Conservation (phyloP, 441 rosid species). For the Biscutella auriculata region DNA sequence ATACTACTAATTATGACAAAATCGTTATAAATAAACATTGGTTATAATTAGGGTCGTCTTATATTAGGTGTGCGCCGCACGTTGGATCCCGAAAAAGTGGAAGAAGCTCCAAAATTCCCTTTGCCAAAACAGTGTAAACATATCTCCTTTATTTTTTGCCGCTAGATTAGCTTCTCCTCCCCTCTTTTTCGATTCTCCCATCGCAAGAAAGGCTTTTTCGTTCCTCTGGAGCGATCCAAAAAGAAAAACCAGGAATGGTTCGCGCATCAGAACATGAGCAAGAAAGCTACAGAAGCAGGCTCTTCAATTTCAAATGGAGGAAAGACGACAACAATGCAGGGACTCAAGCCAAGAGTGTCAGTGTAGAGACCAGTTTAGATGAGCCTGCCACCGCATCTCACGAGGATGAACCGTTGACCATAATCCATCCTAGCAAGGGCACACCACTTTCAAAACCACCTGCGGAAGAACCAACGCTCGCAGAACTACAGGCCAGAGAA, state of each 20-base stretch:
- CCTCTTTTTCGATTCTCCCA: neutral
- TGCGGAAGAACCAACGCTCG: slow-evolving; percentile 26
- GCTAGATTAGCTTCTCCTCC: neutral
- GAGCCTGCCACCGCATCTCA: slow-evolving; percentile 15
- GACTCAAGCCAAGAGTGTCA: slow-evolving; percentile 19
- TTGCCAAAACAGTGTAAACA: neutral
- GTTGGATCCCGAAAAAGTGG: slow-evolving; percentile 16
- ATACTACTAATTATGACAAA: too few species aligned
- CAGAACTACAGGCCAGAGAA: slow-evolving; percentile 25
- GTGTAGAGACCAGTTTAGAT: slow-evolving; percentile 19
- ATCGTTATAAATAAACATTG: neutral
- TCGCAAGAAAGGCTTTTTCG: neutral
- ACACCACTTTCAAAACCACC: slow-evolving; percentile 22
- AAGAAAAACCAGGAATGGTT: slow-evolving; percentile 28
- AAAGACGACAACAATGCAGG: slow-evolving; percentile 18
- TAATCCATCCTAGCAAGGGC: slow-evolving; percentile 17
- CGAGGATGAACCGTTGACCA: slow-evolving; percentile 14
- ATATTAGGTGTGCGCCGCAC: slow-evolving; percentile 27
- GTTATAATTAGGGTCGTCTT: neutral
- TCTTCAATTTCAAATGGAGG: slow-evolving; percentile 45
- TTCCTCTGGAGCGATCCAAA: neutral
- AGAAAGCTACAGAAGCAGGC: slow-evolving; percentile 39
- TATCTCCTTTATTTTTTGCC: neutral
- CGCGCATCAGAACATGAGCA: slow-evolving; percentile 47
- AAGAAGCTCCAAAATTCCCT: slow-evolving; percentile 5